Conservation (phyloP, 306 rosid genomes). For the Dryas alaskensis region DNA sequence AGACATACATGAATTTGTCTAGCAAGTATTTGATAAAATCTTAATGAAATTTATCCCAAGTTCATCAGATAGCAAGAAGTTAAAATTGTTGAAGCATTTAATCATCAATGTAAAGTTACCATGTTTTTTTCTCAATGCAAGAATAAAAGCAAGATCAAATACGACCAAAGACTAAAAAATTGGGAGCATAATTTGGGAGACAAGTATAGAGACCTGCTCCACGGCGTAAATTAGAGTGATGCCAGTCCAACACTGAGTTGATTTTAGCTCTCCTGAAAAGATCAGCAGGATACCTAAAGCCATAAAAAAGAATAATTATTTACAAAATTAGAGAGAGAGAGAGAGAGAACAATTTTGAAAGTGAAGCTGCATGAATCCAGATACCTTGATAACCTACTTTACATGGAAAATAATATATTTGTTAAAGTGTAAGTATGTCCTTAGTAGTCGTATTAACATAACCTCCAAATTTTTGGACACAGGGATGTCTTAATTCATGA, state of each 20-base stretch:
- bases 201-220: slow-evolving; percentile 61
- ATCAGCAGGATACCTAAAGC: slow-evolving; percentile 84
- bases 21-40: not conserved
- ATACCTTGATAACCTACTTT: not conserved
- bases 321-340: not conserved
- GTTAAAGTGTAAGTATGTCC: not conserved
- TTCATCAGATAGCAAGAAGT: not conserved
- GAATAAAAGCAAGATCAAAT: not conserved
- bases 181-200: not conserved
- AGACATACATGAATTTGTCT: not conserved
- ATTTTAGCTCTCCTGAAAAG: slow-evolving; percentile 75
- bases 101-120: not conserved
- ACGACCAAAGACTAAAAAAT: not conserved
- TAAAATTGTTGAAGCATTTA: not conserved
- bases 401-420: not conserved
- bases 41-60: not conserved
- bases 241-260: slow-evolving; percentile 82
- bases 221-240: slow-evolving; percentile 72
- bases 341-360: not conserved
- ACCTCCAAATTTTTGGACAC: not conserved
- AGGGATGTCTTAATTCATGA: slow-evolving; percentile 1
- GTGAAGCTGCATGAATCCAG: not conserved
- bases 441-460: not conserved
- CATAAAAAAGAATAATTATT: slow-evolving; percentile 22
- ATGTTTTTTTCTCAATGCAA: not conserved